Evolutionary conservation across 805 yeast species (phyloP), one percentile per base, ranked within the genome.

Genomic region (Blastobotrys chiropterorum): DNA sequence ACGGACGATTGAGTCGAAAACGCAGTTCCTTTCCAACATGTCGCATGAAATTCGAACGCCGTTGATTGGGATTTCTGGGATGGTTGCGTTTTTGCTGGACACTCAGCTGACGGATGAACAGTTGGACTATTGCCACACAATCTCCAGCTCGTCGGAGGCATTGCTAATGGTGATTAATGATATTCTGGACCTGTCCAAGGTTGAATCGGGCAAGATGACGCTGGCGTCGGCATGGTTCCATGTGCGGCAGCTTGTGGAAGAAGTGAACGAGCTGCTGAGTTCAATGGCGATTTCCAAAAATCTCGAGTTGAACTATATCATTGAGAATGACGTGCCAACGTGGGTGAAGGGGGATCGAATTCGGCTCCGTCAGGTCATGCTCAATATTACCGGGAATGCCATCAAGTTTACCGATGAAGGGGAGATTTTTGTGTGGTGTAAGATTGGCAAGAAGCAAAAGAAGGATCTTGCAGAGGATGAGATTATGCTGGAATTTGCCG

Each of bases 11-110:
- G 66, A 65, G 47, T 58, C 65, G 22, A 76, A 76, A 61, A 56
- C 73, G 38, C 58, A 71, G 31, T 67, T 67, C 40, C 49, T 67
- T 44, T 64, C 70, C 7, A 67, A 67, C 51, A 67, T 67, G 70
- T 62, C 67, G 20, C 70, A 67, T 46, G 70, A 67, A 51, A 67
- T 67, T 48, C 59, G 70, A 8, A 67, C 70, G 3, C 70, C 70
- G 14, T 54, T 67, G 47, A 67, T 66, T 52, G 70, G 70, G 3
- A 67, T 67, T 21, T 66, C 69, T 2, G 70, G 70, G 13, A 67
- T 67, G 68, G 69, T 67, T 7, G 61, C 62, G 38, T 67, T 67
- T 45, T 48, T 67, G 46, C 51, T 67, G 46, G 70, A 67, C 44
- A 67, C 70, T 5, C 54, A 58, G 6, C 50, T 67, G 30, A 52